These are phyloP conservation scores for Zygosaccharomyces siamensis DNA, from an alignment of 805 yeast species.

Conservation along the genomic window DNA sequence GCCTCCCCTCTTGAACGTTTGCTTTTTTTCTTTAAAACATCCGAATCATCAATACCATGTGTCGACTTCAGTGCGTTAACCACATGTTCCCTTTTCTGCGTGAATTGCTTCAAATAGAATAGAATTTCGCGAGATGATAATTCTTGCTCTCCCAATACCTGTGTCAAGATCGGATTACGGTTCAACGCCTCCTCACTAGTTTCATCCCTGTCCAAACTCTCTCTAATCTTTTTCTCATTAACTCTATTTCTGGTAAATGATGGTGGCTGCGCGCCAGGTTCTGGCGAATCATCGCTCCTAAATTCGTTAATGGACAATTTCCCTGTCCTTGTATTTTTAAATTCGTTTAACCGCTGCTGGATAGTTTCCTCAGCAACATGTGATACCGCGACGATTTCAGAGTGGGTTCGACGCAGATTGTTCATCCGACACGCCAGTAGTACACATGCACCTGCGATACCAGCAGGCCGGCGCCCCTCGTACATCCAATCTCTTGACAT, in stretches of 20 bases:
- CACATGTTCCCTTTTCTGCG: conserved; percentile 29
- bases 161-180: conserved; percentile 42
- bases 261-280: conserved; percentile 65
- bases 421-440: conserved; percentile 95
- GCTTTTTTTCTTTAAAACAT: conserved; percentile 19
- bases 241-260: conserved; percentile 62
- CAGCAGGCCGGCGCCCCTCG: conserved; percentile 97
- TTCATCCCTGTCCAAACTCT: conserved; percentile 29
- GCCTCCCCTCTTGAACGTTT: conserved; percentile 10
- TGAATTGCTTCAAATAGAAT: conserved; percentile 32
- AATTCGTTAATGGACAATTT: conserved; percentile 67
- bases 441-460: conserved; percentile 95
- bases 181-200: conserved; percentile 39
- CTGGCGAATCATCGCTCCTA: conserved; percentile 46
- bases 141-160: conserved; percentile 42
- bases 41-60: conserved; percentile 32
- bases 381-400: conserved; percentile 91
- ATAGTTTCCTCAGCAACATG: conserved; percentile 93
- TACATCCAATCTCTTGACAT: conserved; percentile 96
- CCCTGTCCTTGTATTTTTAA: conserved; percentile 72
- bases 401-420: conserved; percentile 83
- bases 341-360: conserved; percentile 85
- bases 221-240: conserved; percentile 42
- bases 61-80: conserved; percentile 28
- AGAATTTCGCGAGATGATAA: conserved; percentile 44